These are phyloP conservation scores for Grosmannia huntii DNA, from an alignment of 2,329 filamentous ascomycete genomes.

Conservation along the genomic window DNA sequence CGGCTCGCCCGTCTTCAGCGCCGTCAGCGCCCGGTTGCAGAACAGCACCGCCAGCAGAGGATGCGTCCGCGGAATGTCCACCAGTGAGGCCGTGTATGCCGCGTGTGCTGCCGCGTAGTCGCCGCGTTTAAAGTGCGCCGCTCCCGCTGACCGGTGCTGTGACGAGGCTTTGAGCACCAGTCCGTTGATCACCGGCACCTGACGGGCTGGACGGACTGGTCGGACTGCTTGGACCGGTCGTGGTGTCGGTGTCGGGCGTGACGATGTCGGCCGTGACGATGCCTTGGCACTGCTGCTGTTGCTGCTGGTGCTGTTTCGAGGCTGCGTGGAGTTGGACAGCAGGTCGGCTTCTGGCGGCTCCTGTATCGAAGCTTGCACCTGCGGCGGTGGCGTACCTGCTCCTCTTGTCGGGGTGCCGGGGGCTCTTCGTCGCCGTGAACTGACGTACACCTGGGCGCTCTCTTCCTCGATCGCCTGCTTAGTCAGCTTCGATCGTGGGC, in stretches of 20 bases:
- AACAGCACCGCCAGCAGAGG: slow-evolving; percentile 80
- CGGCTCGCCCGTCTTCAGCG: slow-evolving; percentile 81
- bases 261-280: slow-evolving; percentile 8
- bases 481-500: slow-evolving; percentile 48
- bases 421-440: slow-evolving; percentile 56
- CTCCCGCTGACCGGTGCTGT: slow-evolving; percentile 66
- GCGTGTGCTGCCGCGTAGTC: slow-evolving; percentile 81
- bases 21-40: slow-evolving; percentile 81
- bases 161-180: slow-evolving; percentile 62
- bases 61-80: slow-evolving; percentile 62
- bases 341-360: slow-evolving; percentile 41
- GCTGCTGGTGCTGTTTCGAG: not conserved
- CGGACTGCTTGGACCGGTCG: slow-evolving; percentile 21
- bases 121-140: slow-evolving; percentile 83
- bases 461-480: slow-evolving; percentile 69
- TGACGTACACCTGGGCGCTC: slow-evolving; percentile 72
- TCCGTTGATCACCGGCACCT: slow-evolving; percentile 53
- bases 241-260: slow-evolving; percentile 18
- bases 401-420: slow-evolving; percentile 30
- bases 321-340: slow-evolving; percentile 37
- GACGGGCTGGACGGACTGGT: not conserved
- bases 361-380: slow-evolving; percentile 9
- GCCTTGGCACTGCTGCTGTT: slow-evolving; percentile 13
- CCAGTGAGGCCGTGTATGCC: slow-evolving; percentile 67
- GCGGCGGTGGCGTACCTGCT: slow-evolving; percentile 16